Base-by-base conservation (phyloP, 805 yeast genomes). In the Cyberlindnera americana region DNA sequence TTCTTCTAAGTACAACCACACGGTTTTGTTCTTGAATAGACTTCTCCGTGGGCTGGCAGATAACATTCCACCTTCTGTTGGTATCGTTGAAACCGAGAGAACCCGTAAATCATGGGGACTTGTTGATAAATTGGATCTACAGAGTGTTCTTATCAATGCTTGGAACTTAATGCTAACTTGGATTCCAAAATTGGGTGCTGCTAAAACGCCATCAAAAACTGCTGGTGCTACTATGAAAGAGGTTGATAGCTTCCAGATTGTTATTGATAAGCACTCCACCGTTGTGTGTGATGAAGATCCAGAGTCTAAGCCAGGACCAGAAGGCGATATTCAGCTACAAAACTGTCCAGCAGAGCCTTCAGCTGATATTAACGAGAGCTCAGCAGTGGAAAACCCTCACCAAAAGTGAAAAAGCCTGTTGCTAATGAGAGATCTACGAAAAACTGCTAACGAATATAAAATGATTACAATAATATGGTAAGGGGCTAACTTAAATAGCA, bases 11-110 rank as follows among this genome's bases (percentile, higher is more conserved):
- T 56, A 53, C 38, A 50, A 49, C 44, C 51, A 47, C 15, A 46
- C 52, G 2, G 59, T 55, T 4, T 35, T 54, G 23, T 49, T 56
- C 28, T 42, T 56, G 25, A 53, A 53, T 39, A 52, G 49, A 14
- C 25, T 51, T n/a, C 48, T 50, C 24, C 52, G 57, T 42, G 47
- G 41, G 27, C 38, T 51, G 52, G 53, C 51, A 46, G 56, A 49
- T 30, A 48, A 41, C 35, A 49, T 57, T 23, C 61, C 61, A 9
- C 61, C 61, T 8, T 54, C 59, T 16, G 59, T 57, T 18, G 60
- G 60, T 8, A 34, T 41, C 14, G 41, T 36, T 14, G 60, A 56
- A 33, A 42, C 49, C n/a, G 35, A 21, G 6, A 21, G 10, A 21
- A 6, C 23, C 23, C 6, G 23, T 21, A 7, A 6, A 21, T 21